These are phyloP conservation scores for Graphiopsis chlorocephala DNA, from an alignment of 2,329 filamentous ascomycete species.

Conservation along the genomic window DNA sequence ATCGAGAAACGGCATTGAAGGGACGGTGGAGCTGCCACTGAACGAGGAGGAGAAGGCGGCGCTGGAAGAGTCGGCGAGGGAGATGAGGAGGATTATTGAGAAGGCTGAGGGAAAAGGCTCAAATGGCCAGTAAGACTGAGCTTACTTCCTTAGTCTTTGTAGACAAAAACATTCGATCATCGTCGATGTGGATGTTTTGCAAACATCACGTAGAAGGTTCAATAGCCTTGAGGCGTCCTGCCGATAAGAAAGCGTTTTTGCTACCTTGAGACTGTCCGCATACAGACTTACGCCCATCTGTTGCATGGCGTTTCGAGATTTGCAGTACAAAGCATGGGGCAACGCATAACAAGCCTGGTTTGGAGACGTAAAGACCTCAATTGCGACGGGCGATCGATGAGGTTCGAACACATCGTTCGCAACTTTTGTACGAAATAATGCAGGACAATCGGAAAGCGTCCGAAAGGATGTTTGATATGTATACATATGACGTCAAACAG, in stretches of 20 bases:
- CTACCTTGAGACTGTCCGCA: background rate
- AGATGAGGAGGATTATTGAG: slow-evolving; percentile 37
- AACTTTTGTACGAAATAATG: background rate
- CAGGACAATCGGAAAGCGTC: background rate
- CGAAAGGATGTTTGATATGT: background rate
- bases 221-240: background rate
- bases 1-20: slow-evolving; percentile 47
- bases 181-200: background rate
- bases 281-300: background rate
- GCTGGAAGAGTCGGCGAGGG: slow-evolving; percentile 35
- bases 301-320: background rate
- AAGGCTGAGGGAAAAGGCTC: slow-evolving; percentile 36
- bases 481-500: background rate
- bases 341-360: background rate
- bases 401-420: background rate
- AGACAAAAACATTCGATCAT: no score
- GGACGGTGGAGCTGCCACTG: slow-evolving; percentile 36
- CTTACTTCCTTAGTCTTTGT: background rate
- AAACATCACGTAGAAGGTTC: background rate
- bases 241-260: background rate
- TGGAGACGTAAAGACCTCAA: background rate
- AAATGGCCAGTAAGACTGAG: background rate
- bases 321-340: background rate
- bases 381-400: background rate
- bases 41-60: slow-evolving; percentile 35